Evolutionary conservation across 108 stramenopile genomes (phyloP).

Genomic region (Craspedostauros australis): DNA sequence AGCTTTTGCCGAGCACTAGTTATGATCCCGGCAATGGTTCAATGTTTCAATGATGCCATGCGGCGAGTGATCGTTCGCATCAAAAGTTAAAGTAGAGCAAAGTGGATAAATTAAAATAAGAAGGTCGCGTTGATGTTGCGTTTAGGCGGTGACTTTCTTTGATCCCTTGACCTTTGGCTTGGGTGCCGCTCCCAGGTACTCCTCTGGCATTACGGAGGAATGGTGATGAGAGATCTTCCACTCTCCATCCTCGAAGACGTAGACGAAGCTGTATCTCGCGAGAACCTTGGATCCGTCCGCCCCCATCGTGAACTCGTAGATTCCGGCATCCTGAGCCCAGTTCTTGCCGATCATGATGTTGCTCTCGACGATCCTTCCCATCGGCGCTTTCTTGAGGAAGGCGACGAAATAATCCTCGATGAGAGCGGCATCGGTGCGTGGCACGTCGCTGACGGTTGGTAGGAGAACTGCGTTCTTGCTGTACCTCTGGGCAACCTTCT

Average conservation of each 20-base stretch:
- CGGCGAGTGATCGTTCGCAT: no score
- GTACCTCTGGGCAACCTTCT: not conserved
- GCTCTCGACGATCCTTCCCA: slow-evolving; percentile 18
- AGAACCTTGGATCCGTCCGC: slow-evolving; percentile 5
- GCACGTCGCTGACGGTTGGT: slow-evolving; percentile 38
- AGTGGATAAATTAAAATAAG: no score
- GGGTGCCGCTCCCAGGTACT: slow-evolving; percentile 18
- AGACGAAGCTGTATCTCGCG: slow-evolving; percentile 22
- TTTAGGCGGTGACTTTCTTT: no score
- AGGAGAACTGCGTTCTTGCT: slow-evolving; percentile 9
- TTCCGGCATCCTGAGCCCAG: slow-evolving; percentile 23
- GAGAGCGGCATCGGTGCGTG: slow-evolving; percentile 29
- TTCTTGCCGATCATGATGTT: slow-evolving; percentile 6
- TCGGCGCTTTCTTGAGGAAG: slow-evolving; percentile 46
- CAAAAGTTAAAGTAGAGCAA: no score
- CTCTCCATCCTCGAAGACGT: slow-evolving; percentile 8
- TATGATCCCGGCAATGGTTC: no score
- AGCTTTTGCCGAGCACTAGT: no score
- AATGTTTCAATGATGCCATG: no score
- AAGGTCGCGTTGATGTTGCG: no score
- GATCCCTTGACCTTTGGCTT: no score
- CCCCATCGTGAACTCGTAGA: slow-evolving; percentile 28
- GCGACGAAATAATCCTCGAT: slow-evolving; percentile 45
- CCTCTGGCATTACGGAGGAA: slow-evolving; percentile 45
- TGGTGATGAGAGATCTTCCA: slow-evolving; percentile 65